Percentiles rank a stretch among this genome's conserved stretches.
Evolutionary conservation across 75 land plant species (phyloP).

Genomic region (Sequoiadendron giganteum): DNA sequence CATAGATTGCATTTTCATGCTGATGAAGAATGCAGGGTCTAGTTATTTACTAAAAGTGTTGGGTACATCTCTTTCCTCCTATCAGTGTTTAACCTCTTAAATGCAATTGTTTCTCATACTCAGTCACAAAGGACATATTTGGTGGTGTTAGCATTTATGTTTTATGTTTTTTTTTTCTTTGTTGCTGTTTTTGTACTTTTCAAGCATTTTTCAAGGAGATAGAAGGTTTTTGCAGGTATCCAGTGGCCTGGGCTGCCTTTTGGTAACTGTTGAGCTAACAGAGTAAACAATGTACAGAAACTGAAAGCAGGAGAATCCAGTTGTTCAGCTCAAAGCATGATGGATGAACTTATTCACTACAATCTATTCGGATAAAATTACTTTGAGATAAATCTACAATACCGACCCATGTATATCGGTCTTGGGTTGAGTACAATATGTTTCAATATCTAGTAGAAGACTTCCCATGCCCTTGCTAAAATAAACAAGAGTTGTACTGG

Average conservation of each 20-base stretch:
- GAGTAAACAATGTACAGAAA: constrained; percentile 24
- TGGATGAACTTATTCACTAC: background rate
- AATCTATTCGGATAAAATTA: no score
- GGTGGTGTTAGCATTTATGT: constrained; percentile 14
- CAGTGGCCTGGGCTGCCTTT: constrained; percentile 30
- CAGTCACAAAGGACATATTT: constrained; percentile 20
- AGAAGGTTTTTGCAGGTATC: constrained; percentile 23
- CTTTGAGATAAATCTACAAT: no score
- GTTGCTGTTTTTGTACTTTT: background rate
- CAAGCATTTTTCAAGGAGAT: background rate
- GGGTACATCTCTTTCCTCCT: constrained; percentile 38
- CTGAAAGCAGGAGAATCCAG: background rate
- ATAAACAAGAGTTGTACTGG: no score
- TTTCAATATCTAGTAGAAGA: no score
- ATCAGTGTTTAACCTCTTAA: constrained; percentile 32
- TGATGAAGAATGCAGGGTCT: constrained; percentile 8
- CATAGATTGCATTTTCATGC: background rate
- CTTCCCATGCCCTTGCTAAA: no score
- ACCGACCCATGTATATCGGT: no score
- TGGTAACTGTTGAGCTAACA: constrained; percentile 26
- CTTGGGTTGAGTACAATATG: no score
- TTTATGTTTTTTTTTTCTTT: background rate
- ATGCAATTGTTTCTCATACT: constrained; percentile 23
- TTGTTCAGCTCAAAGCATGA: background rate
- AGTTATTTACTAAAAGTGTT: constrained; percentile 31